phyloP scores from a whole-genome alignment of 2,329 filamentous ascomycete species.

The Ceratocystis alfenasii region DNA sequence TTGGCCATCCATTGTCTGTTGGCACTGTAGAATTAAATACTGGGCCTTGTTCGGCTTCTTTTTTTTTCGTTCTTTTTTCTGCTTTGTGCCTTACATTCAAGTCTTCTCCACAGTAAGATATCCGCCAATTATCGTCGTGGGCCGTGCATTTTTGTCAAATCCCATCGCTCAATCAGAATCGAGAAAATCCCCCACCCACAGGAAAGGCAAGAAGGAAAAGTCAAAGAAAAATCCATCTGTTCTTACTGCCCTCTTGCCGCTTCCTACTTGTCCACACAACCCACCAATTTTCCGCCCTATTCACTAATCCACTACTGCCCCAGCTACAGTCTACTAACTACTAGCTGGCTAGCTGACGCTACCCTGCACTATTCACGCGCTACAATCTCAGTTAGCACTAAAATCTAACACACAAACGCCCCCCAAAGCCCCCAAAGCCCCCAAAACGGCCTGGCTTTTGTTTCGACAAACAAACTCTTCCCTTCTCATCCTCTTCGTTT shows the following conservation, averaged over 20 bases:
- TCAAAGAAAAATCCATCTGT: not conserved
- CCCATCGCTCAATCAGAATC: not conserved
- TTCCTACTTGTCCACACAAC: not conserved
- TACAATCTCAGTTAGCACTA: slow-evolving; percentile 1
- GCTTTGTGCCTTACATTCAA: not conserved
- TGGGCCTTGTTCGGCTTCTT: not conserved
- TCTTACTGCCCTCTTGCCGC: not conserved
- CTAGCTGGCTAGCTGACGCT: not conserved
- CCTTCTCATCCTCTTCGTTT: slow-evolving; percentile 19
- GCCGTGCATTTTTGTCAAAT: slow-evolving; percentile 6
- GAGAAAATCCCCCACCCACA: not conserved
- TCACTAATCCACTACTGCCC: not conserved
- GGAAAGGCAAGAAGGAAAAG: not conserved
- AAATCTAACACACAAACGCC: slow-evolving; percentile 12
- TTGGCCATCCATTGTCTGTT: too few relatives aligned
- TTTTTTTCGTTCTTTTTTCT: slow-evolving; percentile 16
- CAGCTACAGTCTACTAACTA: not conserved
- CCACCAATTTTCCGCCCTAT: not conserved
- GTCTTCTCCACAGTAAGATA: slow-evolving; percentile 7
- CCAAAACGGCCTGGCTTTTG: slow-evolving; percentile 2
- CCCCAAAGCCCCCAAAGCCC: not conserved
- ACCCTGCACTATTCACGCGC: not conserved
- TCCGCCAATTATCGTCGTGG: slow-evolving; percentile 6
- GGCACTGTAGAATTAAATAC: not conserved
- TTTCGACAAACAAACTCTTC: slow-evolving; percentile 22